Evolutionary conservation across 2,329 filamentous ascomycete species (phyloP), one percentile per base, ranked within the genome.

Genomic region (Shiraia sp.): DNA sequence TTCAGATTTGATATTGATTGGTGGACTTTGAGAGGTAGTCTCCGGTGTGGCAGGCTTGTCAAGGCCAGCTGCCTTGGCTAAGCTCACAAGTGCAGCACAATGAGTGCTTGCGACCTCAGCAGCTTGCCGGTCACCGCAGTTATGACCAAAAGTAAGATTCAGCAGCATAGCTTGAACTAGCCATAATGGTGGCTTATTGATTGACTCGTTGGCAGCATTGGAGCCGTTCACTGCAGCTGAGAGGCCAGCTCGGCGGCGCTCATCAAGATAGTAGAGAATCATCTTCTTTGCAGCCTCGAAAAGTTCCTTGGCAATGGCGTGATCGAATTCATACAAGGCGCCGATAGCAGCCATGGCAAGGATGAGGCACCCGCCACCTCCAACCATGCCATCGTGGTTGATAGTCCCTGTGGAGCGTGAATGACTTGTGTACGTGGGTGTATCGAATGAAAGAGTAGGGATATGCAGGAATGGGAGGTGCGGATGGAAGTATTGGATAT

Each of bases 81-180:
- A 81, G 65, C 90, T 95, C 38, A 96, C 90, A 29, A 99, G 75
- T 14, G 91, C 89, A 6, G 90, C 88, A 65, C 89, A 95, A 65
- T 97, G 92, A 1, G 88, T 96, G 50, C 87, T 91, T 1, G 92
- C 92, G 60, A 95, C 95, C 65, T 96, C 90, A 46, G 88, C 90
- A 15, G 90, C 87, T 39, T 84, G 86, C 72, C 95, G 92, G 66
- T 97, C 92, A 26, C 88, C 90, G 65, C 90, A 95, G 55, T 95
- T 95, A 68, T 96, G 89, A 10, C 92, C 92, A 65, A 96, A 97
- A 12, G 96, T 88, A 26, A 97, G 88, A 64, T 96, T 97, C 36
- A 99, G 78, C 7, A 97, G 76, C 92, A 97, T 97, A 0, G 92
- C 90, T 70, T 97, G 93, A 12, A 97, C 90, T 17, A 99, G 79